phyloP scores from a whole-genome alignment of 2,329 filamentous ascomycete species.

The Talaromyces sp. region DNA sequence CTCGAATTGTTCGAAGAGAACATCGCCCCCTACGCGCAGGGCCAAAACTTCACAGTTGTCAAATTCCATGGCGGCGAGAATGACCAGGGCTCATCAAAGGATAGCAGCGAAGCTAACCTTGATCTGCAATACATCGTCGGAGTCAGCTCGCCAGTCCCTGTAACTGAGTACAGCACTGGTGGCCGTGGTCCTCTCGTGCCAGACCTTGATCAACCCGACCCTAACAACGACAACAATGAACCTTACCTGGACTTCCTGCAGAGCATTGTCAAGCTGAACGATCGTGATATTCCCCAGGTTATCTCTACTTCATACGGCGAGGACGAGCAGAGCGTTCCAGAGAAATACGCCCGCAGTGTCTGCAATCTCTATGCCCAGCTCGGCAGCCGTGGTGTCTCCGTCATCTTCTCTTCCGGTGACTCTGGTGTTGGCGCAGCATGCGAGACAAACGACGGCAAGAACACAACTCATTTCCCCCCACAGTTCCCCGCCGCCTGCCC shows the following conservation, averaged over 20 bases:
- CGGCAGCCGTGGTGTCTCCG: conserved; percentile 52
- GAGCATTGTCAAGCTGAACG: conserved; percentile 32
- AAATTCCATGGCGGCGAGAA: conserved; percentile 47
- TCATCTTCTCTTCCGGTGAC: conserved; percentile 55
- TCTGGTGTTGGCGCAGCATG: conserved; percentile 46
- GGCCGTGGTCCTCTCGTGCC: conserved; percentile 51
- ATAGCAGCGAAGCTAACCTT: conserved; percentile 54
- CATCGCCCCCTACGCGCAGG: conserved; percentile 44
- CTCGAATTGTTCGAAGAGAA: conserved; percentile 43
- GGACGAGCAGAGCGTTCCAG: conserved; percentile 44
- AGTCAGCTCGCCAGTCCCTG: conserved; percentile 47
- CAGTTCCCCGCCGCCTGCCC: conserved; percentile 46
- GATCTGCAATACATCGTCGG: conserved; percentile 55
- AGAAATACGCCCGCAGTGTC: conserved; percentile 40
- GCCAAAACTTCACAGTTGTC: conserved; percentile 49
- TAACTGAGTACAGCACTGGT: conserved; percentile 52
- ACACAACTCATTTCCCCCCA: conserved; percentile 44
- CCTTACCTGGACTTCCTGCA: conserved; percentile 45
- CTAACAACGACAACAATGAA: conserved; percentile 50
- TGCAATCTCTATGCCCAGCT: conserved; percentile 54
- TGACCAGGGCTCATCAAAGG: conserved; percentile 37
- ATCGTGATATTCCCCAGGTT: conserved; percentile 38
- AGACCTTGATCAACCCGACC: conserved; percentile 50
- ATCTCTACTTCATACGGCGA: conserved; percentile 47
- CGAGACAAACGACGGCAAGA: conserved; percentile 38